A percentile compares a stretch with the other conserved stretches of the same genome.
Evolutionary conservation across 73 alveolate species (phyloP).

Genomic region (Diophrys sp.): DNA sequence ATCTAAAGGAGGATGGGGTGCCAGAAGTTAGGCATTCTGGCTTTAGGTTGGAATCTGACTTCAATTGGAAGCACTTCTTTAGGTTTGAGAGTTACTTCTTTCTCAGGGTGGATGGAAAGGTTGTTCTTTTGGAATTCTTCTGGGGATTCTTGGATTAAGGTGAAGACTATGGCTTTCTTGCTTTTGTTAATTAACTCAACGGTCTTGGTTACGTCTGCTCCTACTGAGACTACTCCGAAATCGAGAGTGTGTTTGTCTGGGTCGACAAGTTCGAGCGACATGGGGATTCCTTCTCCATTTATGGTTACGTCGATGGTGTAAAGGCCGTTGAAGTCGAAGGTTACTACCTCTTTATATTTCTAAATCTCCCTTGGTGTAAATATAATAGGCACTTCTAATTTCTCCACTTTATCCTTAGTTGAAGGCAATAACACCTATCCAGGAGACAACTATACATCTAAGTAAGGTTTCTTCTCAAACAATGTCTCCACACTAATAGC

Average conservation of each 20-base stretch:
- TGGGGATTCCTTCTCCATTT: conserved; percentile 98
- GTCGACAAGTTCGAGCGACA: conserved; percentile 92
- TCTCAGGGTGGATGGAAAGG: conserved; percentile 70
- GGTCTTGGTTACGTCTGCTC: conserved; percentile 81
- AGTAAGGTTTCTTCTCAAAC: conserved; percentile 91
- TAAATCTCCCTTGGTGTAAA: conserved; percentile 96
- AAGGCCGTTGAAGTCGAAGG: conserved; percentile 92
- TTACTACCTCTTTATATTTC: conserved; percentile 87
- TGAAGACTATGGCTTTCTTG: conserved; percentile 67
- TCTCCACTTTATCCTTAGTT: conserved; percentile 80
- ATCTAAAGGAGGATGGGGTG: conserved; percentile 87
- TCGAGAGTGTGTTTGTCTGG: conserved; percentile 93
- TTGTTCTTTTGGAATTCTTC: conserved; percentile 65
- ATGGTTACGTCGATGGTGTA: conserved; percentile 94
- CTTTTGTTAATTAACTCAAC: conserved; percentile 71
- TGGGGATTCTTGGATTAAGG: conserved; percentile 49
- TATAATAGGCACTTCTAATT: conserved; percentile 91
- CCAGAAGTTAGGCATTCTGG: conserved; percentile 92
- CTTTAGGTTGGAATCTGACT: conserved; percentile 92
- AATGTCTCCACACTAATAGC: conserved; percentile 95
- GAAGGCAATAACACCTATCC: conserved; percentile 97
- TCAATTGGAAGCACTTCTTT: conserved; percentile 91
- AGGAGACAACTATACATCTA: conserved; percentile 92
- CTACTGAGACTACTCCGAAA: conserved; percentile 92
- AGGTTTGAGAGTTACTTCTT: conserved; percentile 79